phyloP scores from a whole-genome alignment of 306 rosid genomes.

The Pueraria montana region DNA sequence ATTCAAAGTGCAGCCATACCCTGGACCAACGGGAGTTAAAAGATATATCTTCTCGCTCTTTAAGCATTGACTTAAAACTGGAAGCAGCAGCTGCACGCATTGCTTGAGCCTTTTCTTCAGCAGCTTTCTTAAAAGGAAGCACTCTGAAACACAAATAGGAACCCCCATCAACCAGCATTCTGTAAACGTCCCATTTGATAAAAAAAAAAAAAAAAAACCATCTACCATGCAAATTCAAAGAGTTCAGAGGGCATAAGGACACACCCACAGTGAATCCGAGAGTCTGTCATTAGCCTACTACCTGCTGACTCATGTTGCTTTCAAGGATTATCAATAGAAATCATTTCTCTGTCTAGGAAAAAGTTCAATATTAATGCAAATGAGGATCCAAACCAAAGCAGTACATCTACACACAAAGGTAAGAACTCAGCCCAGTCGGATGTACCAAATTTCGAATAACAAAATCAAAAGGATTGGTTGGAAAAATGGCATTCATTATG shows the following conservation, averaged over 20 bases:
- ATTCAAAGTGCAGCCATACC: conserved; percentile 62
- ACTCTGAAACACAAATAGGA: conserved; percentile 68
- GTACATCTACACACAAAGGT: conserved; percentile 49
- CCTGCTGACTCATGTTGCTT: conserved; percentile 87
- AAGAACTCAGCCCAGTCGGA: conserved; percentile 51
- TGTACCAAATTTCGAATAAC: conserved; percentile 43
- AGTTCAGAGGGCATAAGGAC: conserved; percentile 66
- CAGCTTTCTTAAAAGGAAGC: conserved; percentile 85
- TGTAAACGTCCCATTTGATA: conserved; percentile 37
- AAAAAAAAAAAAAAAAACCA: conserved; percentile 38
- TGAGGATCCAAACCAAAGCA: conserved; percentile 57
- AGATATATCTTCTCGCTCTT: conserved; percentile 77
- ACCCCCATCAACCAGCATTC: conserved; percentile 48
- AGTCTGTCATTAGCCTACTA: conserved; percentile 86
- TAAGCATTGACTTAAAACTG: conserved; percentile 85
- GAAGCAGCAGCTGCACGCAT: conserved; percentile 69
- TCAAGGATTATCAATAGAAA: conserved; percentile 77
- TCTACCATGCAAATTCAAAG: conserved; percentile 68
- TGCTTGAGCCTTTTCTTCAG: conserved; percentile 90
- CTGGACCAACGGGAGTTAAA: conserved; percentile 94
- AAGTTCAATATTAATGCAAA: conserved; percentile 70
- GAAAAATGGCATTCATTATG: conserved; percentile 39
- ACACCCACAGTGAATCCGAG: conserved; percentile 73
- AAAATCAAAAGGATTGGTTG: conserved; percentile 39
- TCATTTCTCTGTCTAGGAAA: conserved; percentile 84